A percentile compares a stretch with the other conserved stretches of the same genome.
These are phyloP conservation scores for Kodamaea kaohsiungensis DNA, from an alignment of 805 yeast species.

Conservation along the genomic window DNA sequence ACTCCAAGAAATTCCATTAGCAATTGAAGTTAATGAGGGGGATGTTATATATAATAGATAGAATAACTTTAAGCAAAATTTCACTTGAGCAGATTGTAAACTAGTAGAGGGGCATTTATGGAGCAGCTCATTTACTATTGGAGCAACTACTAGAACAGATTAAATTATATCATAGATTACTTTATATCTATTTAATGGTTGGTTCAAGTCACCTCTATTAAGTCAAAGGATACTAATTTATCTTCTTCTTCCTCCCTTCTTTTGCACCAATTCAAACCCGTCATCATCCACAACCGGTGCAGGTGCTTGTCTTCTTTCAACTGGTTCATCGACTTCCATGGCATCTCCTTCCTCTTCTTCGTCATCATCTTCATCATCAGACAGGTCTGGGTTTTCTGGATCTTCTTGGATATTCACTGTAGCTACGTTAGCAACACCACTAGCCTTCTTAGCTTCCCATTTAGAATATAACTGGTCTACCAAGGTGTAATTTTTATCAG, in stretches of 20 bases:
- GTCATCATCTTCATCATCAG: slow-evolving; percentile 46
- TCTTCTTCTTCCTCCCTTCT: slow-evolving; percentile 53
- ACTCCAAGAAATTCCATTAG: slow-evolving; percentile 1
- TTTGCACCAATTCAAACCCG: slow-evolving; percentile 88
- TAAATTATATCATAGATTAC: not conserved
- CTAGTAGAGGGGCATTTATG: not conserved
- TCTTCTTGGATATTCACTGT: slow-evolving; percentile 56
- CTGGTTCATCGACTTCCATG: slow-evolving; percentile 33
- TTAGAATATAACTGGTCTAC: slow-evolving; percentile 61
- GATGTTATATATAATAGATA: too few species aligned
- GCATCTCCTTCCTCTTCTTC: slow-evolving; percentile 45
- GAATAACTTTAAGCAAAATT: not conserved
- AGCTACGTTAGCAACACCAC: slow-evolving; percentile 20
- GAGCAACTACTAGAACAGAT: too few species aligned
- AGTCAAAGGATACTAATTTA: too few species aligned
- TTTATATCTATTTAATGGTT: not conserved
- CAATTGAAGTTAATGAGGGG: not conserved
- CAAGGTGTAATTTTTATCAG: slow-evolving; percentile 47
- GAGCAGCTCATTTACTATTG: too few species aligned
- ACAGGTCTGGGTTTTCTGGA: slow-evolving; percentile 61
- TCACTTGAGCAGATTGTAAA: too few species aligned
- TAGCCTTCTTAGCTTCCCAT: slow-evolving; percentile 57
- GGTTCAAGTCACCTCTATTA: too few species aligned
- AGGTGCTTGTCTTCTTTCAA: slow-evolving; percentile 16
- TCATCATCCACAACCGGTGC: slow-evolving; percentile 88